Evolutionary conservation across 495 filamentous ascomycete species (phyloP).

Genomic region (Sordaria brevicollis): DNA sequence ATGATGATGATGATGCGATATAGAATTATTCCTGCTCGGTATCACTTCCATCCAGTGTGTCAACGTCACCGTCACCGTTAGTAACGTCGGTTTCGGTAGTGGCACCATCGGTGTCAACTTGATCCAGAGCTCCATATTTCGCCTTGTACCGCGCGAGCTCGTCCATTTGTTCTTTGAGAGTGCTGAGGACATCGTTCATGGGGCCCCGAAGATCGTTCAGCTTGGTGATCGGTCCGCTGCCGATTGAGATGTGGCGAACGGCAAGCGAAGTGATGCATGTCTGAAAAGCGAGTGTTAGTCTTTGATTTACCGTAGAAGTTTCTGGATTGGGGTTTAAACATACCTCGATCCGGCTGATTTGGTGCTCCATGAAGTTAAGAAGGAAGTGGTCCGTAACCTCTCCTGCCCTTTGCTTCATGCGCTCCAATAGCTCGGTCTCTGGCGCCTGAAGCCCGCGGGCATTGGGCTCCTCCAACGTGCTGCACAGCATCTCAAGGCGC

Average conservation of each 20-base stretch:
- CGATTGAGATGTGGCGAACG: constrained; percentile 51
- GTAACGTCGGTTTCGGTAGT: background rate
- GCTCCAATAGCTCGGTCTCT: constrained; percentile 70
- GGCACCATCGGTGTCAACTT: background rate
- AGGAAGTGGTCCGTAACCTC: constrained; percentile 81
- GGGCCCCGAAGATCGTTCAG: constrained; percentile 40
- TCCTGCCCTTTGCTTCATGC: constrained; percentile 72
- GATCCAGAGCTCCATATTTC: constrained; percentile 28
- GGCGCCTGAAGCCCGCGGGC: constrained; percentile 51
- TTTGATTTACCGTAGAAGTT: background rate
- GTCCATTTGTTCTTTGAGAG: constrained; percentile 29
- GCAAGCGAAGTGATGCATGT: constrained; percentile 51
- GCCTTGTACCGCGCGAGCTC: constrained; percentile 40
- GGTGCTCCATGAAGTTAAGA: constrained; percentile 81
- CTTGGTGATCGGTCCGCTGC: constrained; percentile 23
- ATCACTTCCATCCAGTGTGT: constrained; percentile 14
- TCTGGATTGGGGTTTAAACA: constrained; percentile 18
- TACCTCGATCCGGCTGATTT: constrained; percentile 92
- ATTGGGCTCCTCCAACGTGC: constrained; percentile 60
- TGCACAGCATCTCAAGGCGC: constrained; percentile 85
- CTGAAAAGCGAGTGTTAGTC: constrained; percentile 22
- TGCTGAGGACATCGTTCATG: constrained; percentile 35
- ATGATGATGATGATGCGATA: background rate
- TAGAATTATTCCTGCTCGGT: constrained; percentile 21
- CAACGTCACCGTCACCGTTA: background rate